Base-by-base conservation (phyloP, 176 grass and related monocot genomes). In the Rhipidocladum racemiflorum region DNA sequence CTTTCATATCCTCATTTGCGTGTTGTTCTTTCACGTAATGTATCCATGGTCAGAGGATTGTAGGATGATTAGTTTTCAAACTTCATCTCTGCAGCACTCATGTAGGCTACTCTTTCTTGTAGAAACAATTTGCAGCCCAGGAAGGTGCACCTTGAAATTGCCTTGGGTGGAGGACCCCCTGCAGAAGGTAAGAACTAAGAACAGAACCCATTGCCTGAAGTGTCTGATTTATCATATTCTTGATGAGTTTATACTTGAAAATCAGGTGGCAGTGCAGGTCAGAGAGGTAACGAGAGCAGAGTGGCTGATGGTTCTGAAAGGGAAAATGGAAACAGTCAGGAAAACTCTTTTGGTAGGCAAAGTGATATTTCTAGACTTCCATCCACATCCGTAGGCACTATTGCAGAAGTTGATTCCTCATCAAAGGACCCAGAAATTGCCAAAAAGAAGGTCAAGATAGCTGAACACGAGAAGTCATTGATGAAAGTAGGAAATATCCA, bases 81-180 rank as follows among this genome's bases (percentile, higher is more conserved):
- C 7, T 64, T 71, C 38, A 82, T 73, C 30, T 67, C 61, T 78
- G n/a, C 74, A 28, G 38, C 38, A 53, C 72, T 67, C 46, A 90
- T 85, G 36, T 89, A 32, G 61, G 65, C 48, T 78, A 20, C 39
- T 20, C 54, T 78, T 75, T 62, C n/a, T 43, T 90, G 84, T 73
- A 99, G 96, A 88, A 95, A 99, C 61, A 95, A 91, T 84, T 83
- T 99, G 80, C 85, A 78, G 42, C 96, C 96, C 25, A 89, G 91
- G 85, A 95, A 88, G 85, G 84, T 92, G 49, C 96, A 99, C 89
- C 92, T 99, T 82, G 96, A 99, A 80, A 93, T 99, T 87, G 96
- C 96, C 36, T 91, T 99, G 29, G 91, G 96, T 76, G 85, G 81
- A 53, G 76, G 32, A 2, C 84, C 84, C 32, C 38, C 91, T 64